Evolutionary conservation across 768 basidiomycete species (phyloP), one percentile per base, ranked within the genome.

Genomic region (Pleurotus sapidus): DNA sequence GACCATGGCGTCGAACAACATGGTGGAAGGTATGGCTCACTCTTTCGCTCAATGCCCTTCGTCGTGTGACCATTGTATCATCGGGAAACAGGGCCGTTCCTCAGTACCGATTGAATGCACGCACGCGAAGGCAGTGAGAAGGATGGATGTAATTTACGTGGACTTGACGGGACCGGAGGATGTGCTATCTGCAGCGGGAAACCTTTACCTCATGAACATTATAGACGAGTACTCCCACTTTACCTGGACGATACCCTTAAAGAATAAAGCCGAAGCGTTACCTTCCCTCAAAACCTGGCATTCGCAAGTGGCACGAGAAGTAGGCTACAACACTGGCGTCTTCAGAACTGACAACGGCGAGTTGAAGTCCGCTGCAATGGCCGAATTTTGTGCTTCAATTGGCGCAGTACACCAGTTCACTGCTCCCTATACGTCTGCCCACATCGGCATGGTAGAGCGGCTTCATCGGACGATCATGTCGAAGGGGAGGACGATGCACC

Each of bases 161-260:
- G 57, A 63, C 46, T 27, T 63, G 42, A 59, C 54, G 1, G 62
- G 62, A 2, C 62, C 62, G 0, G 30, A 59, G 20, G 62, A 38
- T 1, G 47, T 63, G 2, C 12, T 39, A 18, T 62, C 59, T 3
- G 40, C 23, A 8, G 9, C 7, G 23, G 50, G 70, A 17, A 66
- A 71, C 40, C 55, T 63, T 2, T 66, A n/a, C n/a, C n/a, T n/a
- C n/a, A n/a, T 74, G 65, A 65, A 73, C 55, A 65, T 76, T 17
- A 63, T 76, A 8, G 72, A 75, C 57, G 68, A 75, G n/a, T n/a
- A n/a, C n/a, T n/a, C n/a, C n/a, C n/a, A n/a, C n/a, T 51, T 65
- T 17, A 39, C 63, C 71, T 0, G 64, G 62, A 5, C n/a, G n/a
- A n/a, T n/a, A n/a, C n/a, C n/a, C n/a, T n/a, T n/a, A n/a, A n/a